These are phyloP conservation scores for Ajuga chamaepitys DNA, from an alignment of 257 asterid genomes.

Conservation along the genomic window DNA sequence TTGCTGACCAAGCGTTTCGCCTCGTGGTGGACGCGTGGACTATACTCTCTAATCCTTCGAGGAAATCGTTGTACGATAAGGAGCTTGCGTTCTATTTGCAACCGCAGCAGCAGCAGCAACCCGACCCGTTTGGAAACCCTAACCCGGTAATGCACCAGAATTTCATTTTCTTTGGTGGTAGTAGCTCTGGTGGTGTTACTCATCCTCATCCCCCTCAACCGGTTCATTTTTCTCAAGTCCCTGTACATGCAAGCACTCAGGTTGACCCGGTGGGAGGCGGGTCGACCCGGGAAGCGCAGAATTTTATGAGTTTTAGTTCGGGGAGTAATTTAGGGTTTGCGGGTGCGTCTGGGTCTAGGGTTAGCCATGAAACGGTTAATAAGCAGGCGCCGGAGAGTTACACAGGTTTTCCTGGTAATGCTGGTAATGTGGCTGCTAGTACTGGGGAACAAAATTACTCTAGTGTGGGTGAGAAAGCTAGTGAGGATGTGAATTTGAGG, in stretches of 20 bases:
- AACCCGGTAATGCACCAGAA: conserved; percentile 44
- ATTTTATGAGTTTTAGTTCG: conserved; percentile 29
- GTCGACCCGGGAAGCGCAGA: conserved; percentile 32
- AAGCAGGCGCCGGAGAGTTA: conserved; percentile 20
- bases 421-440: conserved; percentile 22
- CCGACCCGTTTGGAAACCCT: conserved; percentile 29
- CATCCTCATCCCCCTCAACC: conserved; percentile 22
- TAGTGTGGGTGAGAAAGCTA: conserved; percentile 9
- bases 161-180: conserved; percentile 41
- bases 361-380: conserved; percentile 19
- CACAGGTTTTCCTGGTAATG: conserved; percentile 14
- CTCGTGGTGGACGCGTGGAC: conserved; percentile 77
- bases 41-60: conserved; percentile 63
- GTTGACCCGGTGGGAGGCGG: conserved; percentile 24
- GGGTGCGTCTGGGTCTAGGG: conserved; percentile 29
- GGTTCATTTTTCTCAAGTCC: conserved; percentile 28
- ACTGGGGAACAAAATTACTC: conserved; percentile 21
- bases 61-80: conserved; percentile 56
- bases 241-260: conserved; percentile 26
- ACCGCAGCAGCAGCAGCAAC: conserved; percentile 28
- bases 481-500: conserved; percentile 22
- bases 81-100: conserved; percentile 43
- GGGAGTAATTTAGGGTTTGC: conserved; percentile 32
- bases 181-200: conserved; percentile 23
- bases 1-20: conserved; percentile 75